A percentile compares a stretch with the other conserved stretches of the same genome.
Evolutionary conservation across 805 yeast genomes (phyloP).

Genomic region (Saccharomycopsis synnaedendra): DNA sequence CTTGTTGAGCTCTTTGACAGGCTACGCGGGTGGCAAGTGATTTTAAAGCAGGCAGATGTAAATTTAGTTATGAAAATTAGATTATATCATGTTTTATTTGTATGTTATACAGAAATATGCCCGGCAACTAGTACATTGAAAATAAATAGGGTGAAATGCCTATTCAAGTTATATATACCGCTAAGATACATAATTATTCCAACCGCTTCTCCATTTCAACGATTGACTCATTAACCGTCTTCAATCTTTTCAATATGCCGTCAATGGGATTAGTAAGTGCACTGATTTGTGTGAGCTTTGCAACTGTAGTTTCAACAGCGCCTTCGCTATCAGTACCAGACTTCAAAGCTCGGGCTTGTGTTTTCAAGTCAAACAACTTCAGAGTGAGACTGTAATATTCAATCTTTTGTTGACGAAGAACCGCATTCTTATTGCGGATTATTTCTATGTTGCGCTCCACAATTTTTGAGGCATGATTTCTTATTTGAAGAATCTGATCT

Average conservation of each 20-base stretch:
- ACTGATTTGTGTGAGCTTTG: neutral
- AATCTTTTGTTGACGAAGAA: neutral
- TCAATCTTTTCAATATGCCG: conserved; percentile 7
- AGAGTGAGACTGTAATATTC: neutral
- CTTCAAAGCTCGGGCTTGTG: neutral
- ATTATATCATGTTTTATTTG: neutral
- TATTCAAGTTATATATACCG: no score
- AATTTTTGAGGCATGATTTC: conserved; percentile 1
- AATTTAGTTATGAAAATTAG: neutral
- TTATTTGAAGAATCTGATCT: neutral
- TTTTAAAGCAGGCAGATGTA: neutral
- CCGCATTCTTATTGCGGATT: conserved; percentile 2
- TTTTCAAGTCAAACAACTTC: neutral
- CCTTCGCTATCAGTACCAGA: neutral
- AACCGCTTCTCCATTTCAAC: neutral
- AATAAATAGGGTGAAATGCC: neutral
- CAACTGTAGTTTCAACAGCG: no score
- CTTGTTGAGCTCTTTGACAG: conserved; percentile 39
- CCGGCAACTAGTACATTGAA: neutral
- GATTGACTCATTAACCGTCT: conserved; percentile 2
- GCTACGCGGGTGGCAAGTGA: conserved; percentile 25
- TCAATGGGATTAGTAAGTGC: conserved; percentile 5
- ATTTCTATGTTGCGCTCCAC: conserved; percentile 1
- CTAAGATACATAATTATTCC: no score
- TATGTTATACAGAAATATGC: no score